Base-by-base conservation (phyloP, 164 flowering plant species). In the Chloranthus sessilifolius region DNA sequence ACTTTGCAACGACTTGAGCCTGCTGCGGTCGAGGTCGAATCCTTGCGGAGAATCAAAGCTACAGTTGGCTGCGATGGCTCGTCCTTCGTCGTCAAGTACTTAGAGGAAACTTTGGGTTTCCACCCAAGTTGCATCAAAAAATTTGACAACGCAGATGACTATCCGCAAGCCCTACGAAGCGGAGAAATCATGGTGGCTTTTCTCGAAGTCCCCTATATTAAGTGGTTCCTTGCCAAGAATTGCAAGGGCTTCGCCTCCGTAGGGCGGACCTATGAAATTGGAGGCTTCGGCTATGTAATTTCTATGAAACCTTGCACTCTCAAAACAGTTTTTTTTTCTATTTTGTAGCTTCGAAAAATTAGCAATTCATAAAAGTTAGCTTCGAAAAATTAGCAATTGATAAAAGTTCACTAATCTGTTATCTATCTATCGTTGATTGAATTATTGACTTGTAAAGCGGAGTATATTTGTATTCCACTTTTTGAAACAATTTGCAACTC, bases 261-360 rank as follows among this genome's bases (percentile, higher is more conserved):
- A 4, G 72, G 65, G n/a, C 63, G 62, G 23, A 60, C 61, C 2
- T 70, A 22, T 17, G 58, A 58, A 53, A 57, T 67, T 26, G 81
- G 81, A 42, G 81, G 81, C n/a, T 68, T 67, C 48, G 81, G 74
- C 44, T 76, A 62, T 63, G 81, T 73, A 56, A 52, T 35, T 33
- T 30, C 38, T 43, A 24, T 51, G 46, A 37, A 37, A 10, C n/a
- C 3, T 25, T 44, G 0, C n/a, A 2, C 27, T 12, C 1, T 26
- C 8, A 7, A 21, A 21, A 2, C 11, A 5, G 3, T 4, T 3
- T 52, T 27, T 23, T 27, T 27, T 9, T 24, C 12, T 52, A 2
- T 43, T 5, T 14, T 44, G n/a, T n/a, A n/a, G n/a, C n/a, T n/a
- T n/a, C n/a, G n/a, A n/a, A n/a, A n/a, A n/a, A n/a, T n/a, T n/a